These are phyloP conservation scores for Stagonosporopsis chrysanthemi DNA, from an alignment of 2,329 filamentous ascomycete species.

Conservation along the genomic window DNA sequence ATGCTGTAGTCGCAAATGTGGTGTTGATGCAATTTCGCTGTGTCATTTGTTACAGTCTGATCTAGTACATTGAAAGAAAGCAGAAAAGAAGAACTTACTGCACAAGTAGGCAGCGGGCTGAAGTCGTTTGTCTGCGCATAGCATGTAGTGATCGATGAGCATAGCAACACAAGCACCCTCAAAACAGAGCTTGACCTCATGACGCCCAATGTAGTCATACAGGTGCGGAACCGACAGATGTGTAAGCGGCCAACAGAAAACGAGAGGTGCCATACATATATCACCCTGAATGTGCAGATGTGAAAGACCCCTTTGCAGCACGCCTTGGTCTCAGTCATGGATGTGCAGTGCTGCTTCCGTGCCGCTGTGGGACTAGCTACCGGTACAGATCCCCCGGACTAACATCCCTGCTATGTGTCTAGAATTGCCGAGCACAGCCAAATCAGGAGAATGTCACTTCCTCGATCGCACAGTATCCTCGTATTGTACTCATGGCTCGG, in stretches of 20 bases:
- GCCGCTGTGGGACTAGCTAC: neutral
- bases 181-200: neutral
- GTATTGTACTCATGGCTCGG: too few relatives aligned
- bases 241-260: neutral
- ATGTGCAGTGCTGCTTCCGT: neutral
- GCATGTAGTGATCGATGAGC: neutral
- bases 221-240: neutral
- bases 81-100: neutral
- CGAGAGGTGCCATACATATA: neutral
- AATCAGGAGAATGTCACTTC: too few relatives aligned
- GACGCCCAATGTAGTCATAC: neutral
- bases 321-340: neutral
- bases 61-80: neutral
- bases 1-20: neutral
- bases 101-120: slow-evolving; percentile 4
- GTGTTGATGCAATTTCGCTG: slow-evolving; percentile 9
- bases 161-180: neutral
- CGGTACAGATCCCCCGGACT: neutral
- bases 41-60: neutral
- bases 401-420: too few relatives aligned
- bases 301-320: slow-evolving; percentile 8
- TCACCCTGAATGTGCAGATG: neutral
- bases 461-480: too few relatives aligned
- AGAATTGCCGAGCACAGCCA: too few relatives aligned
- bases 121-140: slow-evolving; percentile 1